These are phyloP conservation scores for Ophiocordyceps robertsii DNA, from an alignment of 2,329 filamentous ascomycete genomes.

Conservation along the genomic window DNA sequence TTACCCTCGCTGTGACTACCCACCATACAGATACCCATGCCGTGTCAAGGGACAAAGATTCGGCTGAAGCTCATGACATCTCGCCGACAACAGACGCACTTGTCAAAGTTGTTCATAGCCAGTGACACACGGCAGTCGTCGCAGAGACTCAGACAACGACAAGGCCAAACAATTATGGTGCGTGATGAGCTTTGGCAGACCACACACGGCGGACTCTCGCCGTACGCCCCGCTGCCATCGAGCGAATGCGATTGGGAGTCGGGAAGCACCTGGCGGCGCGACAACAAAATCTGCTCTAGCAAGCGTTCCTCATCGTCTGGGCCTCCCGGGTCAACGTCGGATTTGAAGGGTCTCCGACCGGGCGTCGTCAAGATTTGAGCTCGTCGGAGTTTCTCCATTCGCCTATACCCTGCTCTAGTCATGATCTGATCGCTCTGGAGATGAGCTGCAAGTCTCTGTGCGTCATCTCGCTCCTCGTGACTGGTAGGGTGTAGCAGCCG, in stretches of 20 bases:
- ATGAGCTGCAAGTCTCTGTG: constrained; percentile 68
- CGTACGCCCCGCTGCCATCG: constrained; percentile 35
- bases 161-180: constrained; percentile 92
- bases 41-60: constrained; percentile 61
- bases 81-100: constrained; percentile 85
- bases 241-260: neutral
- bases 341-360: constrained; percentile 6
- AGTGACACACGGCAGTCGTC: constrained; percentile 90
- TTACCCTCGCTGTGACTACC: too few relatives aligned
- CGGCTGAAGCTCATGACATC: constrained; percentile 82
- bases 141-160: constrained; percentile 83
- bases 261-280: constrained; percentile 23
- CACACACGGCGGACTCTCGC: constrained; percentile 70
- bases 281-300: constrained; percentile 46
- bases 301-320: constrained; percentile 46
- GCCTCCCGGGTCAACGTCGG: constrained; percentile 9
- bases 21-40: neutral
- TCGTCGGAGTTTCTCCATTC: constrained; percentile 54
- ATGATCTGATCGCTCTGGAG: constrained; percentile 57
- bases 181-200: constrained; percentile 81
- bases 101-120: constrained; percentile 94
- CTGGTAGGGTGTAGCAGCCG: constrained; percentile 70
- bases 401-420: constrained; percentile 67
- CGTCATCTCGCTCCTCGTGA: constrained; percentile 67
- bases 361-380: constrained; percentile 41